Evolutionary conservation across 1,139 yeast species (phyloP).

Genomic region (Diutina rugosa): DNA sequence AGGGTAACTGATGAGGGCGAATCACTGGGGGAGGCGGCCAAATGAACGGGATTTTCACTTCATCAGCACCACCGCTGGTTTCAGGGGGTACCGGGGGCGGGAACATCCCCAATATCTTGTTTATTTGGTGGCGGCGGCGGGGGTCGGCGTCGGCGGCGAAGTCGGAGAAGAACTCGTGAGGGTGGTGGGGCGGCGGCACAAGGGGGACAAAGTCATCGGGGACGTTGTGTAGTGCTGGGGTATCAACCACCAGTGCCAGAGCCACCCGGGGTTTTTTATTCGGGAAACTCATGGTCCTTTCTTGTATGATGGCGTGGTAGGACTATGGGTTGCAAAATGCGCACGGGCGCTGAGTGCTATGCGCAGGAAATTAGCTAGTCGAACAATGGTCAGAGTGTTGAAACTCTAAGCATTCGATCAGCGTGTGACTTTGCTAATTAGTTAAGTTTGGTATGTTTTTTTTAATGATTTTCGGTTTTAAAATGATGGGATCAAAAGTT

Average conservation of each 20-base stretch:
- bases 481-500: no score
- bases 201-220: conserved; percentile 29
- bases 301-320: no score
- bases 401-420: no score
- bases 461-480: no score
- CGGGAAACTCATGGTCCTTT: not conserved
- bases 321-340: not conserved
- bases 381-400: no score
- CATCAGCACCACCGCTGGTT: conserved; percentile 1
- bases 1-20: not conserved
- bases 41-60: conserved; percentile 3
- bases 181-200: conserved; percentile 17
- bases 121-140: conserved; percentile 12
- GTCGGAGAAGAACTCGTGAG: conserved; percentile 25
- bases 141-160: conserved; percentile 12
- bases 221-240: conserved; percentile 13
- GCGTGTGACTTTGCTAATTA: no score
- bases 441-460: no score
- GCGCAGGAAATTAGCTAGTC: no score
- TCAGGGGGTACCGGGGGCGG: conserved; percentile 24
- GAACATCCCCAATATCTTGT: conserved; percentile 16
- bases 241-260: not conserved
- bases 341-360: not conserved
- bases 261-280: not conserved
- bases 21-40: conserved; percentile 3